Conservation (phyloP, 1,139 yeast genomes). For the Saccharomyces pastorianus region DNA sequence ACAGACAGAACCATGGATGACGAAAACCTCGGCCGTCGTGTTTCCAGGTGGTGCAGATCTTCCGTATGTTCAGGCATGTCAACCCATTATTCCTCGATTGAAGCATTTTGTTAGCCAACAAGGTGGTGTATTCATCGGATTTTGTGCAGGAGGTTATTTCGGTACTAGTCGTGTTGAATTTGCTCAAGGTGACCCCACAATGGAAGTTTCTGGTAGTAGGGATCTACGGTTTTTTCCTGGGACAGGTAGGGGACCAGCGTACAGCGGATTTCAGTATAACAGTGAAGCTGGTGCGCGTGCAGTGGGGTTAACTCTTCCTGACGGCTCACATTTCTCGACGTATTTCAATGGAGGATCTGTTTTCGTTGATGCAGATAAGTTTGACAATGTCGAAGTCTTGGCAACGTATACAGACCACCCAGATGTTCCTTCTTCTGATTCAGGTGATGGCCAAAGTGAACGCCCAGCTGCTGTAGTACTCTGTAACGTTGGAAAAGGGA, state of each 20-base stretch:
- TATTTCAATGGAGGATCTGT: constrained; percentile 81
- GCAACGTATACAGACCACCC: constrained; percentile 51
- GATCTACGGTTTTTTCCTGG: constrained; percentile 82
- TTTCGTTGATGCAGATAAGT: constrained; percentile 64
- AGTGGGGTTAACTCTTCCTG: constrained; percentile 39
- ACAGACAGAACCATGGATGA: constrained; percentile 78
- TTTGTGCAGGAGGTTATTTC: constrained; percentile 96
- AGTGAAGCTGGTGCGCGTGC: constrained; percentile 70
- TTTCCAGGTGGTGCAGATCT: constrained; percentile 96
- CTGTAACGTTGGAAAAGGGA: constrained; percentile 65
- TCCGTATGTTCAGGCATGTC: constrained; percentile 54
- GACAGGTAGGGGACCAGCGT: constrained; percentile 71
- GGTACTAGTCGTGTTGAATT: constrained; percentile 74
- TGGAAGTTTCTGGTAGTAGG: constrained; percentile 81
- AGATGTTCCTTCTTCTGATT: constrained; percentile 37
- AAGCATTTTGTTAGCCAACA: constrained; percentile 50
- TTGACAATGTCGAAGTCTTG: constrained; percentile 55
- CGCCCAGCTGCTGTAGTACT: constrained; percentile 61
- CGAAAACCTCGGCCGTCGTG: constrained; percentile 69
- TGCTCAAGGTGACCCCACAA: constrained; percentile 55
- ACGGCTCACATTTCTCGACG: constrained; percentile 28
- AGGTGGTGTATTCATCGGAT: constrained; percentile 80
- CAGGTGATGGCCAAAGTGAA: constrained; percentile 24
- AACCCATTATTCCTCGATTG: constrained; percentile 60
- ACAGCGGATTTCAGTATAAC: constrained; percentile 69